Evolutionary conservation across 495 filamentous ascomycete genomes (phyloP).

Genomic region (Aspergillus hancockii): DNA sequence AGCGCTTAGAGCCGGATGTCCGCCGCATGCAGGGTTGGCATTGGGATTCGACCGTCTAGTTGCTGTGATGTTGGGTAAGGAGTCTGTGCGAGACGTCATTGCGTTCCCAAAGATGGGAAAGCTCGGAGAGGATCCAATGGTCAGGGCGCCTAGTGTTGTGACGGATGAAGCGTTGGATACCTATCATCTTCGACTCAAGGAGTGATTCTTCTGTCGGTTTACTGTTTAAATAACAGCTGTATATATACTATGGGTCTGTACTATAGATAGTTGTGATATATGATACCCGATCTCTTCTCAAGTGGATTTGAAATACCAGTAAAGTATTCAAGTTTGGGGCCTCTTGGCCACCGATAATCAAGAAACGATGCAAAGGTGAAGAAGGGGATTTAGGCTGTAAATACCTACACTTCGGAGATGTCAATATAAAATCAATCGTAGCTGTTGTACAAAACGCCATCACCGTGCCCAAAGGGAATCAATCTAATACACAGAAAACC

Average conservation of each 20-base stretch:
- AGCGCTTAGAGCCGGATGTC: constrained; percentile 83
- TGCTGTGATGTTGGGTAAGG: constrained; percentile 74
- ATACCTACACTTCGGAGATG: constrained; percentile 10
- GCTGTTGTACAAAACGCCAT: constrained; percentile 23
- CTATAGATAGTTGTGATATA: constrained; percentile 15
- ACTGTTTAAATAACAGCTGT: not conserved
- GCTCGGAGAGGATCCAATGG: constrained; percentile 76
- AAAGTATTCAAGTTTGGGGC: not conserved
- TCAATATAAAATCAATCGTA: constrained; percentile 4
- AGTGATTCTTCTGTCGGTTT: constrained; percentile 7
- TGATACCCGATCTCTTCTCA: constrained; percentile 15
- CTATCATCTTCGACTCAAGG: constrained; percentile 59
- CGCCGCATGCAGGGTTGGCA: constrained; percentile 94
- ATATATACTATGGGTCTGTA: constrained; percentile 6
- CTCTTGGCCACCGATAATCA: not conserved
- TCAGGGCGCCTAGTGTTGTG: constrained; percentile 69
- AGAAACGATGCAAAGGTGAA: not conserved
- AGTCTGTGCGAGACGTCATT: constrained; percentile 86
- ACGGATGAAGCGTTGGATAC: constrained; percentile 62
- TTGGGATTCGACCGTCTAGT: constrained; percentile 88
- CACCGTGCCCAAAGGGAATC: constrained; percentile 12
- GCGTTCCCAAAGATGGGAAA: constrained; percentile 92
- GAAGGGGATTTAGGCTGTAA: not conserved
- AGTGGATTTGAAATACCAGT: not conserved
- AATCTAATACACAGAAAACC: constrained; percentile 19